phyloP scores from a whole-genome alignment of 352 stramenopile species.

The Phytophthora uliginosa region DNA sequence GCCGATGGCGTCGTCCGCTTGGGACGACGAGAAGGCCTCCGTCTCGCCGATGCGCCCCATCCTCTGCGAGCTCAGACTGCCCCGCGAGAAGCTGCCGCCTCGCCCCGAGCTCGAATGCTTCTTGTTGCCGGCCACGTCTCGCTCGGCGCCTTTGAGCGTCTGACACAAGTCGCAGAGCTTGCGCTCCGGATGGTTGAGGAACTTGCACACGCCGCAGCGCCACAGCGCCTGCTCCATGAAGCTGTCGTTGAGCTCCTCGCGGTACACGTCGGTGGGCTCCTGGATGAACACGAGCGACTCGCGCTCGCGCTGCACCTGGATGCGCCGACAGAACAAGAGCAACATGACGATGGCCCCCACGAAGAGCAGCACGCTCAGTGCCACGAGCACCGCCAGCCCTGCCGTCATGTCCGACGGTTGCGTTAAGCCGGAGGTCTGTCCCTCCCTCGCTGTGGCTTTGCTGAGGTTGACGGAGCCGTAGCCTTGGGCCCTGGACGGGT shows the following conservation, averaged over 20 bases:
- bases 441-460: background rate
- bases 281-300: constrained; percentile 63
- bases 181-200: constrained; percentile 87
- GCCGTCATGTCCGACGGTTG: constrained; percentile 34
- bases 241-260: constrained; percentile 87
- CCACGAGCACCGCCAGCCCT: constrained; percentile 47
- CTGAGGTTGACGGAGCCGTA: background rate
- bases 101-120: constrained; percentile 30
- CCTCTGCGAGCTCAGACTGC: constrained; percentile 40
- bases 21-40: constrained; percentile 52
- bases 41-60: constrained; percentile 60
- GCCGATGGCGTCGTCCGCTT: constrained; percentile 44
- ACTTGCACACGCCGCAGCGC: constrained; percentile 91
- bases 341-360: constrained; percentile 53
- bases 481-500: constrained; percentile 1
- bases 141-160: constrained; percentile 66
- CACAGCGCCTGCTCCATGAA: constrained; percentile 87
- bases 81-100: constrained; percentile 27
- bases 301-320: constrained; percentile 48
- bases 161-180: constrained; percentile 91
- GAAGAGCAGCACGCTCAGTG: constrained; percentile 56
- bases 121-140: constrained; percentile 51
- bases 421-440: background rate
- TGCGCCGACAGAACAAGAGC: constrained; percentile 53
- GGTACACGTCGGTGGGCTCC: constrained; percentile 73